Evolutionary conservation across 1,284 basidiomycete species (phyloP), one percentile per base, ranked within the genome.

Genomic region (Pseudozyma tsukubaensis): DNA sequence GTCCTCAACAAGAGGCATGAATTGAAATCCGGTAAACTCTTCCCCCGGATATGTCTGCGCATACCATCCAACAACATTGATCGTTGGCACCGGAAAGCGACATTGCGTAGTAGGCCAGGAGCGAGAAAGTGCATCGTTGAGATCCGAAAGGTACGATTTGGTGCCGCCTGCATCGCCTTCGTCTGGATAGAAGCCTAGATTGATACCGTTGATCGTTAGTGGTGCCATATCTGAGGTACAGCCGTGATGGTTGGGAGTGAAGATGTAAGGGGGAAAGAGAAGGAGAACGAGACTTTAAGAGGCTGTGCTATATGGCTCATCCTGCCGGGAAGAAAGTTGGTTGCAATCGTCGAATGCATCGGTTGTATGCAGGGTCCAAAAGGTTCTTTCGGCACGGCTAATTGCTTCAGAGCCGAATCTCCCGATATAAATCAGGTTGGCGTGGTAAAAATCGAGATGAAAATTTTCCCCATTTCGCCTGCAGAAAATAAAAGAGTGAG

Each of bases 141-240:
- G 70, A 36, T 62, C 39, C 9, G 70, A 72, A 19, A 67, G 60
- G 47, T 63, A 63, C 11, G 64, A 56, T 18, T 59, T 63, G 29
- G 24, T 45, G 8, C 69, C 69, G 24, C 69, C 69, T 8, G 69
- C 63, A 60, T 72, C 69, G 39, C 69, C 69, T 59, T 67, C 69
- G 50, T 72, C 69, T 12, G 69, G 69, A 35, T 67, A 67, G 48
- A 72, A 62, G 37, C 63, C 69, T 39, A 72, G 42, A 14, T 55
- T 7, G 21, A 72, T 47, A 19, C 45, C 56, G 48, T 66, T 56
- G 9, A 67, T 34, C 1, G 24, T 12, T 16, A 69, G 48, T 4
- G 43, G 6, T 3, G 11, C 4, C 50, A 60, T 57, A 32, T 19
- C 45, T 29, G 24, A 12, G 8, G 21, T 6, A 16, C 18, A 16